Evolutionary conservation across 2,329 filamentous ascomycete species (phyloP).

Genomic region (Aspergillus neoniger): DNA sequence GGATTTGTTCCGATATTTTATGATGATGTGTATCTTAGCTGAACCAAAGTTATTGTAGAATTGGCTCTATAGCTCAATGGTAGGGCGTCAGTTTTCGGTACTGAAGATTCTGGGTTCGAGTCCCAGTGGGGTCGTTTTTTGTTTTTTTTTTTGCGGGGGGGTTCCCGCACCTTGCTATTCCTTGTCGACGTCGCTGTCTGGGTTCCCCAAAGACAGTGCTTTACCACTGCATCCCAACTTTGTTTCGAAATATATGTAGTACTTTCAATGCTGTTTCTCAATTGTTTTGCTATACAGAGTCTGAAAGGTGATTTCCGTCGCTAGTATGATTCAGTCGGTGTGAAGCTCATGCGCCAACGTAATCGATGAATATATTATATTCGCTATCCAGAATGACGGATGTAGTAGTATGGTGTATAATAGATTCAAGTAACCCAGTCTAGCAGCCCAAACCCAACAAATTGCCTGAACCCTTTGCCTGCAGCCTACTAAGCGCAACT

Average conservation of each 20-base stretch:
- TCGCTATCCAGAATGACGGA: not conserved
- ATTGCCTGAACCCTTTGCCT: conserved; percentile 11
- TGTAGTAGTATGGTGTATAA: not conserved
- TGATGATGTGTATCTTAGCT: not conserved
- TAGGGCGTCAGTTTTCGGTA: conserved; percentile 13
- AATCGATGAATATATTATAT: not conserved
- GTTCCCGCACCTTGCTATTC: not conserved
- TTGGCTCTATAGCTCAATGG: conserved; percentile 10
- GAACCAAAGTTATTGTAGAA: not conserved
- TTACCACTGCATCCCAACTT: too few relatives aligned
- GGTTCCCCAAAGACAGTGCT: too few relatives aligned
- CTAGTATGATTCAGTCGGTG: too few relatives aligned
- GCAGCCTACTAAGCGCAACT: conserved; percentile 11
- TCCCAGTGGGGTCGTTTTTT: conserved; percentile 13
- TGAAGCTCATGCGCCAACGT: not conserved
- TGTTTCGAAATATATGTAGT: too few relatives aligned
- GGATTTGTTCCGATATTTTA: not conserved
- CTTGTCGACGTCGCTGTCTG: too few relatives aligned
- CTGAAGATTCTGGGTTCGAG: conserved; percentile 13
- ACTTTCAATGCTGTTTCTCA: too few relatives aligned
- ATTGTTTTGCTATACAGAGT: too few relatives aligned
- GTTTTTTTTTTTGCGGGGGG: not conserved
- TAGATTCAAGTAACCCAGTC: not conserved
- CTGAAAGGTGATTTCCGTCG: too few relatives aligned
- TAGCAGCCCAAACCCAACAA: conserved; percentile 23